These are phyloP conservation scores for Candida tropicalis DNA, from an alignment of 1,139 yeast species.

Conservation along the genomic window DNA sequence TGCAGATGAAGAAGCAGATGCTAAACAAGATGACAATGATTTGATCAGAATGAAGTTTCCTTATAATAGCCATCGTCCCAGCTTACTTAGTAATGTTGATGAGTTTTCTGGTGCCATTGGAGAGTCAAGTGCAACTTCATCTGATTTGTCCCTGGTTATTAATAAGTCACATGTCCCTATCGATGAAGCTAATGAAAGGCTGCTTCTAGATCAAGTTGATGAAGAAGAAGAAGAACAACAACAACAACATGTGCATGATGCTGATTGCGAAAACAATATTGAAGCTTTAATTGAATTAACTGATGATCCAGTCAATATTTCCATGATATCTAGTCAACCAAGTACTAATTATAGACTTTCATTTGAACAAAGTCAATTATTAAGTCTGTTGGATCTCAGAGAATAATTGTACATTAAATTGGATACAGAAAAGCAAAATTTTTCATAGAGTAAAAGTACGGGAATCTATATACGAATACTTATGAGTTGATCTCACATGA, in stretches of 20 bases:
- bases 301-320: not conserved
- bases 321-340: slow-evolving; percentile 4
- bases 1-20: not conserved
- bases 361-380: slow-evolving; percentile 15
- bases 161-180: slow-evolving; percentile 4
- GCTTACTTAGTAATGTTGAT: slow-evolving; percentile 3
- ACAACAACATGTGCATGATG: too few relatives aligned
- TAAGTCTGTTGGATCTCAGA: slow-evolving; percentile 13
- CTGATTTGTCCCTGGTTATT: slow-evolving; percentile 7
- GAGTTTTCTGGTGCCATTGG: slow-evolving; percentile 10
- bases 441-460: not conserved
- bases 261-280: not conserved
- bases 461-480: not conserved
- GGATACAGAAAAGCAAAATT: too few relatives aligned
- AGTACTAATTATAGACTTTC: slow-evolving; percentile 9
- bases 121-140: slow-evolving; percentile 7
- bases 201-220: slow-evolving; percentile 1
- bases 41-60: slow-evolving; percentile 15
- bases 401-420: too few relatives aligned
- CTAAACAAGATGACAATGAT: slow-evolving; percentile 8
- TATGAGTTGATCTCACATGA: not conserved
- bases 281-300: slow-evolving; percentile 6
- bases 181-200: slow-evolving; percentile 2
- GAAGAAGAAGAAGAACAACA: not conserved
- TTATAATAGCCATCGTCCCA: slow-evolving; percentile 7